These are phyloP conservation scores for Aristolochia fimbriata DNA, from an alignment of 164 flowering plant genomes.

Conservation along the genomic window DNA sequence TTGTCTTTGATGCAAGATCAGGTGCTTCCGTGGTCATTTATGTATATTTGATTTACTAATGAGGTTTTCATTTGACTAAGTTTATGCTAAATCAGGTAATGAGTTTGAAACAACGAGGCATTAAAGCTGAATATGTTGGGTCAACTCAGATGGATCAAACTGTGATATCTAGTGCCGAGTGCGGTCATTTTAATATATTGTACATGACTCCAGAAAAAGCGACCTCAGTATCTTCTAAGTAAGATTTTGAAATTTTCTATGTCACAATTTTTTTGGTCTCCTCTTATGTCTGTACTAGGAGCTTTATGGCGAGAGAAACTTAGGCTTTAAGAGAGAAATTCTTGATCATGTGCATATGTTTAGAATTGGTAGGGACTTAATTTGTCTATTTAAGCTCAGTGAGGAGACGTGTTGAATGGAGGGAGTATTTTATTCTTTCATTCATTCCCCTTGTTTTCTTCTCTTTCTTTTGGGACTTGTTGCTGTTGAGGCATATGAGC, in stretches of 20 bases:
- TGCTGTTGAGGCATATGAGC: too few species aligned
- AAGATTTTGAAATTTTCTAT: background rate
- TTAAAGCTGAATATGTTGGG: slow-evolving; percentile 47
- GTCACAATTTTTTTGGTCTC: slow-evolving; percentile 1
- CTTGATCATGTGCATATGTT: too few species aligned
- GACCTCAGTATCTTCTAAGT: slow-evolving; percentile 32
- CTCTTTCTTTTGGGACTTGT: background rate
- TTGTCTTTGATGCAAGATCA: slow-evolving; percentile 62
- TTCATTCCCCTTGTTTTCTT: background rate
- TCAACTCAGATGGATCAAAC: slow-evolving; percentile 32
- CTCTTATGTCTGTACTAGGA: background rate
- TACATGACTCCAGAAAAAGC: slow-evolving; percentile 66
- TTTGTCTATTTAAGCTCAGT: background rate
- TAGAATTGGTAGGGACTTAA: too few species aligned
- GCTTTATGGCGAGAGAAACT: background rate
- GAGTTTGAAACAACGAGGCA: slow-evolving; percentile 47
- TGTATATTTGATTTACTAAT: background rate
- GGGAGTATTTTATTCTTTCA: too few species aligned
- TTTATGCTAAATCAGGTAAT: slow-evolving; percentile 29
- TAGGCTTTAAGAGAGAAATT: too few species aligned
- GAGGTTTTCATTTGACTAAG: background rate
- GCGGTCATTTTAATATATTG: slow-evolving; percentile 35
- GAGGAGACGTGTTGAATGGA: background rate
- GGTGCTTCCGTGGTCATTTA: slow-evolving; percentile 16
- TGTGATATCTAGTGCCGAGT: slow-evolving; percentile 33